Base-by-base conservation (phyloP, 2,329 filamentous ascomycete genomes). In the Fusarium humuli region DNA sequence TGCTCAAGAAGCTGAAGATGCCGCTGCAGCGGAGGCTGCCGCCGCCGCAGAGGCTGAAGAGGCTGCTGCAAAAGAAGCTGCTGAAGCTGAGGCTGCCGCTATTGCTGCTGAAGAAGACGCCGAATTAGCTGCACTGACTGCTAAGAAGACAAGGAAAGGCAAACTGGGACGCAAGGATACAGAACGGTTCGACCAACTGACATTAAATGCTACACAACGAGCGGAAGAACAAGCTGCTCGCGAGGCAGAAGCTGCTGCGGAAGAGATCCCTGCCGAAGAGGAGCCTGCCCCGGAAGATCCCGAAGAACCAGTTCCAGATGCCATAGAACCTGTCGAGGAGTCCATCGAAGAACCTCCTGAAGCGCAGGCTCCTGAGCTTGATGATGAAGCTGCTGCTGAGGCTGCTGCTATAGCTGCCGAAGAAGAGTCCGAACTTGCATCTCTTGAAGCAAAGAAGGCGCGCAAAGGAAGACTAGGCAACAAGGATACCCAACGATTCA, bases 361-460 rank as follows among this genome's bases (percentile, higher is more conserved):
- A 8, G 55, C 41, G 6, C 49, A 34, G 41, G 45, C 27, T 20
- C 50, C 55, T 5, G 47, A 67, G 18, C 32, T 53, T 18, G 61
- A 65, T 7, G 60, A 61, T 25, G 65, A 69, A 29, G 56, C 56
- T 29, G 44, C 56, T 30, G 55, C 55, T 11, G 54, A 61, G 41
- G 71, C 70, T 12, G 65, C 65, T 30, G 65, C 57, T 30, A 60
- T 71, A 30, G 72, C 72, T 40, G 65, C 61, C 16, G 60, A 70
- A 22, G 78, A 83, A 68, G 76, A 83, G 62, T 75, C 77, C 13
- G 80, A 85, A 61, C 75, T 84, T 14, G 80, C 76, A 16, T 73
- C 76, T 6, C 76, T 85, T 7, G 83, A 82, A 45, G 79, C 80
- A 25, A 88, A 86, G 73, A 87, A 85, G 70, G 79, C 80, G 3